A percentile compares a stretch with the other conserved stretches of the same genome.
Conservation (phyloP, 768 basidiomycete genomes). For the Suillus subaureus region DNA sequence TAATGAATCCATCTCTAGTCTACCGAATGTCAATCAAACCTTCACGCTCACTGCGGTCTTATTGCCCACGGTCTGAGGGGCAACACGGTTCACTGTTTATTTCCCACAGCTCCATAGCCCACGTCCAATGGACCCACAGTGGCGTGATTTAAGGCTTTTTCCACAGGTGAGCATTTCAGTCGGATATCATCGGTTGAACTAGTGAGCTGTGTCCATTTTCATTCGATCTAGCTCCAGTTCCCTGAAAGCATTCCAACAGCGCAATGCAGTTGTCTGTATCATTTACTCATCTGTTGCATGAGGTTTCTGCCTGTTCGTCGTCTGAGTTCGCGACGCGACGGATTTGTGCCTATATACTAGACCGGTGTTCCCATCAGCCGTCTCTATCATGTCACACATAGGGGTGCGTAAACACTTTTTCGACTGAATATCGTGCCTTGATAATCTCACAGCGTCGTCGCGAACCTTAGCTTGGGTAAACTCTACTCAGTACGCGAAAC, state of each 20-base stretch:
- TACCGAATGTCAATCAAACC: not conserved
- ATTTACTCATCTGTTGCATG: not conserved
- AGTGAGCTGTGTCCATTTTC: not conserved
- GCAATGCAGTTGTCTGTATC: not conserved
- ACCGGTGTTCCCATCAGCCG: not conserved
- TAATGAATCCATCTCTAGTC: not conserved
- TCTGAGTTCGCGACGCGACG: not conserved
- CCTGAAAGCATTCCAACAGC: not conserved
- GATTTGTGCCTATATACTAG: not conserved
- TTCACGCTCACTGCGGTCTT: not conserved
- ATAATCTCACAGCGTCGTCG: not conserved
- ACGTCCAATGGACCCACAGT: not conserved
- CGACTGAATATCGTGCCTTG: not conserved
- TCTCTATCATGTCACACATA: not conserved
- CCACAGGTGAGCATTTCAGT: not conserved
- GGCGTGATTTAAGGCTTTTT: not conserved
- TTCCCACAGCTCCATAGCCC: slow-evolving; percentile 3
- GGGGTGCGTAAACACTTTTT: not conserved
- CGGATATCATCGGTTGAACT: not conserved
- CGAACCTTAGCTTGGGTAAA: not conserved
- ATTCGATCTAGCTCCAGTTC: not conserved
- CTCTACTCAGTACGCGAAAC: not conserved
- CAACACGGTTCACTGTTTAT: not conserved
- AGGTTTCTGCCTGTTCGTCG: slow-evolving; percentile 6
- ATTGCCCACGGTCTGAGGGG: not conserved